These are phyloP conservation scores for Arthrobotrys musiformis DNA, from an alignment of 2,329 filamentous ascomycete species.

Conservation along the genomic window DNA sequence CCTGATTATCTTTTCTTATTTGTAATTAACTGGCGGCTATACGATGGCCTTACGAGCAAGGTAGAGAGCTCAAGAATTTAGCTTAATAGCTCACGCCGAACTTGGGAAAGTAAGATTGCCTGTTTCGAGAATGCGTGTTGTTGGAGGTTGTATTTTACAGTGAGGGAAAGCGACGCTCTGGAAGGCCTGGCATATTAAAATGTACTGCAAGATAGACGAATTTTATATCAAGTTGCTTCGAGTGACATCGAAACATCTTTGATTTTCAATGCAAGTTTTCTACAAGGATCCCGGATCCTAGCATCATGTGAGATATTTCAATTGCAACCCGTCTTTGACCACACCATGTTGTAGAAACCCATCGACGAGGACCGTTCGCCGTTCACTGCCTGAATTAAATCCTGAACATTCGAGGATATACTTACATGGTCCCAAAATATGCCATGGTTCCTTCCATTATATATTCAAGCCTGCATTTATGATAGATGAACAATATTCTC, in stretches of 20 bases:
- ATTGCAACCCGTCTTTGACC: not conserved
- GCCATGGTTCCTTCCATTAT: not conserved
- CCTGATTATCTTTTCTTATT: slow-evolving; percentile 5
- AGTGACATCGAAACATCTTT: not conserved
- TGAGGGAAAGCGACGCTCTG: not conserved
- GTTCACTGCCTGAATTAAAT: not conserved
- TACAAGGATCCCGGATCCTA: not conserved
- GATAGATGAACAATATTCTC: not conserved
- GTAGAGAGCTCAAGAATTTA: not conserved
- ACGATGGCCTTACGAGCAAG: not conserved
- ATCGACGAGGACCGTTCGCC: not conserved
- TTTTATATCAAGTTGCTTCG: slow-evolving; percentile 1
- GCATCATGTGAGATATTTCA: not conserved
- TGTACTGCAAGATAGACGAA: not conserved
- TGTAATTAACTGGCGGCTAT: not conserved
- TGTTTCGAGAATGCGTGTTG: not conserved
- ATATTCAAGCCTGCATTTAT: not conserved
- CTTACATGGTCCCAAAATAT: not conserved
- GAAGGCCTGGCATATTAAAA: not conserved
- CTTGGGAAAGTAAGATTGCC: not conserved
- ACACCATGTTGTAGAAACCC: not conserved
- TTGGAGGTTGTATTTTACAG: slow-evolving; percentile 2
- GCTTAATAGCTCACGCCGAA: not conserved
- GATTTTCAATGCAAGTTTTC: not conserved
- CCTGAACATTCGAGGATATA: slow-evolving; percentile 6